Evolutionary conservation across 2,329 filamentous ascomycete genomes (phyloP), one percentile per base, ranked within the genome.

Genomic region (Beauveria sp.): DNA sequence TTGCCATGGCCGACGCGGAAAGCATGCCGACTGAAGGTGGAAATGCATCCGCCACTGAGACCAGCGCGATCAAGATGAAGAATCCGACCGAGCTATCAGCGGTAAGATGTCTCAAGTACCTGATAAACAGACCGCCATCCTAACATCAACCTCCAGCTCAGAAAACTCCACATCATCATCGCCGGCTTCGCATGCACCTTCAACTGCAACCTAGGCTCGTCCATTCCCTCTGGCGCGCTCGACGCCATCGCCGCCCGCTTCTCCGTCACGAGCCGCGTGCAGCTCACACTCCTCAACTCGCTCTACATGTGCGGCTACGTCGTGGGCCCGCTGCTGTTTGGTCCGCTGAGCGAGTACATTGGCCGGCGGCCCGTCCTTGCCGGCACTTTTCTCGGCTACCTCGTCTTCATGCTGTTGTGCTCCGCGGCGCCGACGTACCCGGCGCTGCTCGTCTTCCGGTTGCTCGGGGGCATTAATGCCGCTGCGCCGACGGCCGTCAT

Each of bases 391-490:
- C 38, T 71, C 28, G 72, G 71, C 40, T 74, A 73, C 50, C 56
- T 73, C 5, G 42, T 71, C 49, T 73, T 73, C 60, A 73, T 71
- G 65, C 63, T 73, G 2, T 66, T 70, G 43, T 72, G 69, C 49
- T 77, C 77, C 14, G 77, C 72, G 1, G 71, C 77, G 1, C 70
- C 78, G 5, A 79, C 75, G 61, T 79, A 78, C 38, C 62, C 70
- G 38, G 75, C 73, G 0, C 67, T 81, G 10, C 72, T 81, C 49
- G 64, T 79, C 34, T 72, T 81, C 47, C 74, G 79, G 3, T 63
- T 74, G 1, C 63, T 74, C 14, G 67, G 69, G 16, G 72, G 72
- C 18, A 64, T 73, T 62, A 70, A 68, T 20, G 72, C 72, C 9
- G 71, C 72, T 0, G 72, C 72, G 7, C 72, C 72, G 7, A 74